A percentile compares a stretch with the other conserved stretches of the same genome.
phyloP scores from a whole-genome alignment of 768 basidiomycete species.

The Fistulinella prunicolor region DNA sequence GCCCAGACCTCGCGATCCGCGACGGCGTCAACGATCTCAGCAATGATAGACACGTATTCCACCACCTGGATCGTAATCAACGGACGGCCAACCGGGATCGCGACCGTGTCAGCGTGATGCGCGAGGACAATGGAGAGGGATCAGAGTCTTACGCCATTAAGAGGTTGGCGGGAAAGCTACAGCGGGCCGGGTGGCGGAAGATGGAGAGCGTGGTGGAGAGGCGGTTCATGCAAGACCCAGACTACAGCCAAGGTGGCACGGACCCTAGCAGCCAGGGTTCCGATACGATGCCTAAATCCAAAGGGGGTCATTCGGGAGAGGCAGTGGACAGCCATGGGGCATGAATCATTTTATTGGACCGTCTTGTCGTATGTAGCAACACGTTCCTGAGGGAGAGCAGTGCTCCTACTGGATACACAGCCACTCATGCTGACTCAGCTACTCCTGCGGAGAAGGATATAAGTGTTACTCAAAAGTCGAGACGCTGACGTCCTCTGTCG shows the following conservation, averaged over 20 bases:
- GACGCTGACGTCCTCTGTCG: constrained; percentile 12
- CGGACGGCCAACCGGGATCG: constrained; percentile 19
- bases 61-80: constrained; percentile 31
- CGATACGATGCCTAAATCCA: no score
- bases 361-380: no score
- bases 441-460: constrained; percentile 7
- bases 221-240: constrained; percentile 24
- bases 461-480: constrained; percentile 9
- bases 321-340: background rate
- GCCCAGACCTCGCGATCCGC: constrained; percentile 20
- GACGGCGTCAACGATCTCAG: constrained; percentile 14
- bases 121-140: background rate
- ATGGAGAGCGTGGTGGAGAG: constrained; percentile 1
- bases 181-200: background rate
- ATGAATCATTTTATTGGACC: no score
- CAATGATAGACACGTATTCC: constrained; percentile 24
- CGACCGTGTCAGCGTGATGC: constrained; percentile 1
- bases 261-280: no score
- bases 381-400: no score
- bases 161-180: background rate
- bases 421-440: constrained; percentile 29
- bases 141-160: background rate
- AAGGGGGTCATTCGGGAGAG: no score
- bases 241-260: constrained; percentile 24
- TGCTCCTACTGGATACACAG: no score